These are phyloP conservation scores for Penicillium sp. DNA, from an alignment of 2,329 filamentous ascomycete species.

Conservation along the genomic window DNA sequence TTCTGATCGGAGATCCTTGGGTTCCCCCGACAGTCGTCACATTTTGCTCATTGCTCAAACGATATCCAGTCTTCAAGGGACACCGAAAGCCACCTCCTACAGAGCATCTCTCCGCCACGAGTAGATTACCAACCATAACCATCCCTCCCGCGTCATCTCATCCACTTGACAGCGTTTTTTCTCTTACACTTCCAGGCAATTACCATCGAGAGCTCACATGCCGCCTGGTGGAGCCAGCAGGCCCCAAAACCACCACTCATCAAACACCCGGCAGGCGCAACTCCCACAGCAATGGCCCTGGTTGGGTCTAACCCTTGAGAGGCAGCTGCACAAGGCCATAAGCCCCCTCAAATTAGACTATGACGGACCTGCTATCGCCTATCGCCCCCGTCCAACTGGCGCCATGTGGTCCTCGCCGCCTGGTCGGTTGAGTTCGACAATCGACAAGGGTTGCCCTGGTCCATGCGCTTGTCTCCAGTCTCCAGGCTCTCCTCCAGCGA, in stretches of 20 bases:
- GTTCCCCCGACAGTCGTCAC: not conserved
- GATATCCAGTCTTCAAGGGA: not conserved
- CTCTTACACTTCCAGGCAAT: not conserved
- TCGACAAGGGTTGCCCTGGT: not conserved
- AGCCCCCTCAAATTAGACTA: slow-evolving; percentile 10
- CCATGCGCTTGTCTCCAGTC: not conserved
- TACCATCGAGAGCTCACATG: slow-evolving; percentile 14
- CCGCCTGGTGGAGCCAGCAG: slow-evolving; percentile 3
- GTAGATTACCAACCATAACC: not conserved
- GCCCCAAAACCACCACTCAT: not conserved
- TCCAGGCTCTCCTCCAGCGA: not conserved
- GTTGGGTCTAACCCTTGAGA: slow-evolving; percentile 20
- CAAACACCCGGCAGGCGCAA: not conserved
- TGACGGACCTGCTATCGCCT: not conserved
- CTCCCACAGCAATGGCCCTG: slow-evolving; percentile 1
- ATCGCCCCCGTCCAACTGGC: not conserved
- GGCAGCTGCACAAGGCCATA: slow-evolving; percentile 17
- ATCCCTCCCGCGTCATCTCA: not conserved
- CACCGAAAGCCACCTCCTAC: too few species aligned
- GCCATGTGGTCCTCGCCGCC: slow-evolving; percentile 9
- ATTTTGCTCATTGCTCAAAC: not conserved
- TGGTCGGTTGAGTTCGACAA: not conserved
- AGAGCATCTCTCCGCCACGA: not conserved
- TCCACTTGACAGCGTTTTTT: not conserved
- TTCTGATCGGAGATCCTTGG: slow-evolving; percentile 6